phyloP scores from a whole-genome alignment of 805 yeast genomes.

The Soucietia sequanensis region DNA sequence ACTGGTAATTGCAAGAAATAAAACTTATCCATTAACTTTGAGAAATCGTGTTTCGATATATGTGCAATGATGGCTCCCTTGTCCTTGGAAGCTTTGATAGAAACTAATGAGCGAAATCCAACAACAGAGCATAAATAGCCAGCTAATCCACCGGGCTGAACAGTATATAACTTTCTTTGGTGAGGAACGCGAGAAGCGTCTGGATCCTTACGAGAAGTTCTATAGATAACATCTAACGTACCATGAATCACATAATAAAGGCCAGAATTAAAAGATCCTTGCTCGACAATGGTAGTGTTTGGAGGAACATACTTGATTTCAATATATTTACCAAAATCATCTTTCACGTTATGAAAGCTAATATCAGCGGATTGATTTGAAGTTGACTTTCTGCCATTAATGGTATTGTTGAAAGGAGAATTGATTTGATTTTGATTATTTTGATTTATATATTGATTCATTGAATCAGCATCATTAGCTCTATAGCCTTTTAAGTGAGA shows the following conservation, averaged over 20 bases:
- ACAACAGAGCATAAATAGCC: slow-evolving; percentile 83
- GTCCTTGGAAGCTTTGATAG: slow-evolving; percentile 59
- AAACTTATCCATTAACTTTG: slow-evolving; percentile 67
- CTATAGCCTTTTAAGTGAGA: slow-evolving; percentile 6
- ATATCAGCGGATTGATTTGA: neutral
- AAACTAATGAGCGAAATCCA: slow-evolving; percentile 76
- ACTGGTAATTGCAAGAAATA: slow-evolving; percentile 74
- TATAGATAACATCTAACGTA: slow-evolving; percentile 57
- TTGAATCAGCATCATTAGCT: neutral
- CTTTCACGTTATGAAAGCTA: slow-evolving; percentile 52
- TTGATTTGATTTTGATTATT: neutral
- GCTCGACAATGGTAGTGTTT: slow-evolving; percentile 58
- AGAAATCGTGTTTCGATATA: slow-evolving; percentile 60
- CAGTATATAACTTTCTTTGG: slow-evolving; percentile 51
- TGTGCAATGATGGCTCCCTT: slow-evolving; percentile 64
- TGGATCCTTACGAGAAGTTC: slow-evolving; percentile 1
- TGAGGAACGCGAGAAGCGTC: slow-evolving; percentile 6
- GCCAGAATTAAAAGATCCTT: slow-evolving; percentile 69
- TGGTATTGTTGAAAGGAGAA: slow-evolving; percentile 1
- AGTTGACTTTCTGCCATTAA: neutral
- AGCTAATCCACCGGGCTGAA: slow-evolving; percentile 77
- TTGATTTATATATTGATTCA: neutral
- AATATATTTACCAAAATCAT: slow-evolving; percentile 58
- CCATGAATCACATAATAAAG: slow-evolving; percentile 82
- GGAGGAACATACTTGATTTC: slow-evolving; percentile 53